Percentiles rank a stretch among this genome's conserved stretches.
phyloP scores from a whole-genome alignment of 1,284 basidiomycete species.

The Leccinum subspadiceum region DNA sequence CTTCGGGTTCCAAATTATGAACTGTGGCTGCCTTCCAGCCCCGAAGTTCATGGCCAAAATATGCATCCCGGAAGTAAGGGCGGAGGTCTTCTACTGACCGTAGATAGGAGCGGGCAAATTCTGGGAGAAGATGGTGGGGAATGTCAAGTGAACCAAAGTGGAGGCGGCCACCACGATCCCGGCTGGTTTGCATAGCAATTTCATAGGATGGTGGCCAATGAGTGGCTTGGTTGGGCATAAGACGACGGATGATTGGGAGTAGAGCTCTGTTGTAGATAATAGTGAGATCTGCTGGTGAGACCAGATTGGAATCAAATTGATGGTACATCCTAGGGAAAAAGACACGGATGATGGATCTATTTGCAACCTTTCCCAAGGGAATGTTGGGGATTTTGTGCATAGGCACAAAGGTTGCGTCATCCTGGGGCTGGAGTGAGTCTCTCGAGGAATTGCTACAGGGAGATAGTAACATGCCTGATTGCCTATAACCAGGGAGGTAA shows the following conservation, averaged over 20 bases:
- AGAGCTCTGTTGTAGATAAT: conserved; percentile 4
- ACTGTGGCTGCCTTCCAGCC: conserved; percentile 9
- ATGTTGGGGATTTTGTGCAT: conserved; percentile 16
- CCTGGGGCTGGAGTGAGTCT: neutral
- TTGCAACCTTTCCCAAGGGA: conserved; percentile 11
- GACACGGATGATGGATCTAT: neutral
- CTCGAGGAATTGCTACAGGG: neutral
- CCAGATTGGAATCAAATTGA: neutral
- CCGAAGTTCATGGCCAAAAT: conserved; percentile 16
- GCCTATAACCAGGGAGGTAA: neutral
- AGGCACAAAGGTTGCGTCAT: neutral
- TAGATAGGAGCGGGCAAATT: neutral
- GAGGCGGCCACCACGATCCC: neutral
- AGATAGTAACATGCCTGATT: neutral
- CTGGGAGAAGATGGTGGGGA: neutral
- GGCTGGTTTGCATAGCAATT: neutral
- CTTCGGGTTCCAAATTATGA: conserved; percentile 4
- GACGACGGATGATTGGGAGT: neutral
- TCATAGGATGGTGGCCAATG: conserved; percentile 11
- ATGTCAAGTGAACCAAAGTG: conserved; percentile 1
- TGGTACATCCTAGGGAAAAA: conserved; percentile 16
- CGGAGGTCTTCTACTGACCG: neutral
- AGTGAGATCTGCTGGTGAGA: neutral
- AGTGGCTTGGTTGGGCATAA: conserved; percentile 9
- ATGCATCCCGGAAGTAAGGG: conserved; percentile 6